Percentiles rank a stretch among this genome's conserved stretches.
phyloP scores from a whole-genome alignment of 306 rosid species.

The Trifolium repens region DNA sequence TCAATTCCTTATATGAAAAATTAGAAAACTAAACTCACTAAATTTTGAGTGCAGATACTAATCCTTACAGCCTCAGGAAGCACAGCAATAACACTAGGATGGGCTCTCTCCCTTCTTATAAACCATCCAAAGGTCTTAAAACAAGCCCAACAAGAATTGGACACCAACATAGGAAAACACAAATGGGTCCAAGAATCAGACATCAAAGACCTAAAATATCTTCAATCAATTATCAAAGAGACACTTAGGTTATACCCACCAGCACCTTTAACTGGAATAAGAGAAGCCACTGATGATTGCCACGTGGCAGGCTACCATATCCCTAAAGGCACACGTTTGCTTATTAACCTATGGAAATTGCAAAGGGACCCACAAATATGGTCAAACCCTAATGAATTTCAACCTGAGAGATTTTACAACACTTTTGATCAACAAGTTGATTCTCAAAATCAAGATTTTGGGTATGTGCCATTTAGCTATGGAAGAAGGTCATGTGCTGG shows the following conservation, averaged over 20 bases:
- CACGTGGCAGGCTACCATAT: slow-evolving; percentile 41
- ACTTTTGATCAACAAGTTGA: slow-evolving; percentile 25
- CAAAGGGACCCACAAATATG: slow-evolving; percentile 50
- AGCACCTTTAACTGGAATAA: slow-evolving; percentile 55
- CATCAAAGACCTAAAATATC: slow-evolving; percentile 42
- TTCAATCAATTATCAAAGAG: slow-evolving; percentile 52
- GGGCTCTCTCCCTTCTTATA: slow-evolving; percentile 53
- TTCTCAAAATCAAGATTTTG: slow-evolving; percentile 35
- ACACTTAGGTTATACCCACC: slow-evolving; percentile 57
- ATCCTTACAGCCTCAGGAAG: slow-evolving; percentile 53
- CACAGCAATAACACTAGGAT: slow-evolving; percentile 49
- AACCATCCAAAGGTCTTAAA: slow-evolving; percentile 43
- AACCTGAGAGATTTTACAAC: slow-evolving; percentile 50
- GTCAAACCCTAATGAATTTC: slow-evolving; percentile 49
- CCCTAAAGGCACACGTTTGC: slow-evolving; percentile 50
- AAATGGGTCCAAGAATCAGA: slow-evolving; percentile 54
- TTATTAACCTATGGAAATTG: slow-evolving; percentile 48
- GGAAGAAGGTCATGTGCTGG: slow-evolving; percentile 59
- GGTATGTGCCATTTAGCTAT: slow-evolving; percentile 46
- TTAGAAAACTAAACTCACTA: no score
- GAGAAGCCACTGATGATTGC: slow-evolving; percentile 49
- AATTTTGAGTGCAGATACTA: slow-evolving; percentile 23
- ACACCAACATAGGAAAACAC: slow-evolving; percentile 39
- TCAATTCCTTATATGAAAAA: no score
- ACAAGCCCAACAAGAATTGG: slow-evolving; percentile 43